These are phyloP conservation scores for Ogataea haglerorum DNA, from an alignment of 805 yeast species.

Conservation along the genomic window DNA sequence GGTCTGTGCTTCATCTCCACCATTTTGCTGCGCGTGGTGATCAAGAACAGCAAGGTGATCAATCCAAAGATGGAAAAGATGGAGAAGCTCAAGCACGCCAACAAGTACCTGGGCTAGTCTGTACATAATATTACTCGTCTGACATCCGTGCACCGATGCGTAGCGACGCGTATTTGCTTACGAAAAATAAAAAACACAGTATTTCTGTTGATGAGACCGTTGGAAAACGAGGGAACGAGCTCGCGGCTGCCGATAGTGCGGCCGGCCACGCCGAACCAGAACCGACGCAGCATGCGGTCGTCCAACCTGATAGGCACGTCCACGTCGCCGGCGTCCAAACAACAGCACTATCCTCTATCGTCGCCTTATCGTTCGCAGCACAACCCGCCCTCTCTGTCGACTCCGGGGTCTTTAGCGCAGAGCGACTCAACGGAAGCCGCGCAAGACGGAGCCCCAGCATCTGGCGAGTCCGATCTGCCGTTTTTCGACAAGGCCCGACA, in stretches of 20 bases:
- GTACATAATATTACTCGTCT: not conserved
- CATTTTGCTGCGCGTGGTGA: constrained; percentile 54
- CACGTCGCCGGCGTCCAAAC: constrained; percentile 16
- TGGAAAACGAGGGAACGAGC: constrained; percentile 2
- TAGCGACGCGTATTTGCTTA: not conserved
- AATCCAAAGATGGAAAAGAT: constrained; percentile 45
- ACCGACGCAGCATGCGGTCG: constrained; percentile 13
- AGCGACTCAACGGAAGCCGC: constrained; percentile 4
- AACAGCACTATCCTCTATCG: constrained; percentile 21
- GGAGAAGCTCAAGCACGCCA: constrained; percentile 51
- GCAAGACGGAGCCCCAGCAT: not conserved
- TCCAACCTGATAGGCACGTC: constrained; percentile 17
- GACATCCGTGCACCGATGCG: constrained; percentile 6
- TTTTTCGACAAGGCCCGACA: constrained; percentile 22
- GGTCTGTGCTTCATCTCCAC: constrained; percentile 76
- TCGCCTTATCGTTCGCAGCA: constrained; percentile 20
- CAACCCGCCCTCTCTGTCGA: constrained; percentile 13
- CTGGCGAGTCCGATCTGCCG: constrained; percentile 19
- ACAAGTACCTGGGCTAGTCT: constrained; percentile 35
- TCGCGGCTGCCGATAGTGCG: constrained; percentile 21
- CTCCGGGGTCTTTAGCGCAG: constrained; percentile 13
- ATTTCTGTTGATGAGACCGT: constrained; percentile 1
- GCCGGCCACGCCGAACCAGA: constrained; percentile 20
- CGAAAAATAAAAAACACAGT: not conserved
- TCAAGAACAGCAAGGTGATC: constrained; percentile 39